Evolutionary conservation across 1,139 yeast species (phyloP).

Genomic region (Debaryomyces fabryi): DNA sequence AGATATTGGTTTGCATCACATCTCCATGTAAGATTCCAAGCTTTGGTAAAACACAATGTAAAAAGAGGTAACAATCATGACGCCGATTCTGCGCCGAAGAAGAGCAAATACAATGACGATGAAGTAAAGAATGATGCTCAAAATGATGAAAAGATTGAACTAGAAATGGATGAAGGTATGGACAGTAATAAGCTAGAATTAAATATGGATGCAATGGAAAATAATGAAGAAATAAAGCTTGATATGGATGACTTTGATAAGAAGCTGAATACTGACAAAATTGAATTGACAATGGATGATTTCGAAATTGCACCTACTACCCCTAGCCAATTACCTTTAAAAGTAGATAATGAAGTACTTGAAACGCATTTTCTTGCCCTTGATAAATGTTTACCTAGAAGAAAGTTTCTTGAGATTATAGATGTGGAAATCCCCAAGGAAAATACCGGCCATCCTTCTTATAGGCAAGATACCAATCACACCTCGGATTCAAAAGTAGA

Average conservation of each 20-base stretch:
- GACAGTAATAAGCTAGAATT: constrained; percentile 25
- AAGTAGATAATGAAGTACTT: constrained; percentile 16
- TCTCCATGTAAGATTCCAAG: constrained; percentile 75
- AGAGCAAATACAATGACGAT: constrained; percentile 1
- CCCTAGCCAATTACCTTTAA: background rate
- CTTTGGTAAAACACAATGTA: constrained; percentile 33
- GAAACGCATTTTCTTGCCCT: constrained; percentile 74
- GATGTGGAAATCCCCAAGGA: constrained; percentile 24
- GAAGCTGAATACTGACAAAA: constrained; percentile 17
- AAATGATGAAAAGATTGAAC: constrained; percentile 24
- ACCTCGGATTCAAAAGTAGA: background rate
- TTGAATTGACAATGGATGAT: constrained; percentile 27
- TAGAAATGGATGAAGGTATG: constrained; percentile 23
- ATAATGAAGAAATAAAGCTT: background rate
- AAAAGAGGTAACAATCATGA: constrained; percentile 2
- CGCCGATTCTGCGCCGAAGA: background rate
- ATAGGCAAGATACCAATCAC: background rate
- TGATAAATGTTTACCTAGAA: constrained; percentile 75
- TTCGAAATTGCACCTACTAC: constrained; percentile 20
- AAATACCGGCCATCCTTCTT: constrained; percentile 25
- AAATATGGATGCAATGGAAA: constrained; percentile 22
- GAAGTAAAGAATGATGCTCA: background rate
- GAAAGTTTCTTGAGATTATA: constrained; percentile 53
- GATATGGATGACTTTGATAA: constrained; percentile 8
- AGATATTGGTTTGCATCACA: constrained; percentile 87